Percentiles rank a stretch among this genome's conserved stretches.
phyloP scores from a whole-genome alignment of 768 basidiomycete genomes.

The Boletus bicolor region DNA sequence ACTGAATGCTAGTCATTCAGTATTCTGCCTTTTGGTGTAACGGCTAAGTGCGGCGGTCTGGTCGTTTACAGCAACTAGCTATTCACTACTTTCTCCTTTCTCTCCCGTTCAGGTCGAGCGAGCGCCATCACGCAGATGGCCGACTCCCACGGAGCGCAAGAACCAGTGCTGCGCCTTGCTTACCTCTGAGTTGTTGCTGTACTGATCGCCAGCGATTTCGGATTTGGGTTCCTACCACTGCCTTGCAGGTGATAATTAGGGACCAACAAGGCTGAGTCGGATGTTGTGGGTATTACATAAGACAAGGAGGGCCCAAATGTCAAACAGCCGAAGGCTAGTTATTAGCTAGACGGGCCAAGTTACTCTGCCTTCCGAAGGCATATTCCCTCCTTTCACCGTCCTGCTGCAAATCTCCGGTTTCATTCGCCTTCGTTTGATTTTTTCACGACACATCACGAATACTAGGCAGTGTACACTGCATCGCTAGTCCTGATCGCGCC shows the following conservation, averaged over 20 bases:
- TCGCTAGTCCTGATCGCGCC: conserved; percentile 10
- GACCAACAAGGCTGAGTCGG: no score
- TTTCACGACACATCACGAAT: conserved; percentile 23
- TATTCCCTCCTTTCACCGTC: conserved; percentile 22
- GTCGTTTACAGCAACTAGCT: no score
- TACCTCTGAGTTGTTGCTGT: not conserved
- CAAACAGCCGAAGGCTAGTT: not conserved
- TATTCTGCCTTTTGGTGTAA: no score
- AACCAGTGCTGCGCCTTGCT: no score
- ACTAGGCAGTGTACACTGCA: conserved; percentile 23
- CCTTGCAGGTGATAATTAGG: no score
- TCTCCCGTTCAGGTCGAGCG: no score
- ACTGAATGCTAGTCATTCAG: no score
- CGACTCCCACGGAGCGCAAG: no score
- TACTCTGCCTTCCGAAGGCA: not conserved
- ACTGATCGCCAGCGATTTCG: not conserved
- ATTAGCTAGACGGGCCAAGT: not conserved
- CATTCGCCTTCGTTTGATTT: not conserved
- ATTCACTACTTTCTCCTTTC: no score
- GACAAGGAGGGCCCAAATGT: not conserved
- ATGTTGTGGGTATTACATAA: not conserved
- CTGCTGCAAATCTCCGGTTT: conserved; percentile 23
- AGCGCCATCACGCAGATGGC: no score
- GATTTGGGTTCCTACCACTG: not conserved
- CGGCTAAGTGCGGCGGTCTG: no score